These are phyloP conservation scores for Gillenia trifoliata DNA, from an alignment of 306 rosid species.

Conservation along the genomic window DNA sequence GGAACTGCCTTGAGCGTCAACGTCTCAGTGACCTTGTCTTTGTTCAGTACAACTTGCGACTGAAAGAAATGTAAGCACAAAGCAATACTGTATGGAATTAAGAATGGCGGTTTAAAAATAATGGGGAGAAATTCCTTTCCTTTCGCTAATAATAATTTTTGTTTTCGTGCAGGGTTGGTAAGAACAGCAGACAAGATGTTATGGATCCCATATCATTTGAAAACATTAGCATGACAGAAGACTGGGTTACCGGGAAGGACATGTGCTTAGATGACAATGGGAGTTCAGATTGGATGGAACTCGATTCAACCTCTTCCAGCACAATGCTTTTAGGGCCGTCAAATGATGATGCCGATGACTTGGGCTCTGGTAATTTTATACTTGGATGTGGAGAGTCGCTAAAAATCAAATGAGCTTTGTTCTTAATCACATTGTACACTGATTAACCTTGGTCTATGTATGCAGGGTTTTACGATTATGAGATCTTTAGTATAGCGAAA, in stretches of 20 bases:
- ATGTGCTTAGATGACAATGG: constrained; percentile 49
- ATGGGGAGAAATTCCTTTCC: constrained; percentile 4
- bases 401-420: not conserved
- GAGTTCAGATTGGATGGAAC: constrained; percentile 53
- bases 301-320: constrained; percentile 50
- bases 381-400: constrained; percentile 13
- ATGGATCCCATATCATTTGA: constrained; percentile 64
- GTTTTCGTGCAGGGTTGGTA: constrained; percentile 41
- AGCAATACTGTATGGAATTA: constrained; percentile 4
- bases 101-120: constrained; percentile 14
- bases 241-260: constrained; percentile 61
- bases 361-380: constrained; percentile 50
- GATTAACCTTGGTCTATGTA: constrained; percentile 14
- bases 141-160: constrained; percentile 11
- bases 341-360: constrained; percentile 61
- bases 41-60: constrained; percentile 50
- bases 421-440: constrained; percentile 12
- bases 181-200: constrained; percentile 45
- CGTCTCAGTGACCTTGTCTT: constrained; percentile 73
- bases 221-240: constrained; percentile 41
- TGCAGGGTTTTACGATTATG: constrained; percentile 77
- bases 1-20: constrained; percentile 73
- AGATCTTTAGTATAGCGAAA: constrained; percentile 47
- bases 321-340: constrained; percentile 46
- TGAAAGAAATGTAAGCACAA: constrained; percentile 35